Percentiles rank a stretch among this genome's conserved stretches.
Evolutionary conservation across 2,329 filamentous ascomycete genomes (phyloP).

Genomic region (Colletotrichum sp.): DNA sequence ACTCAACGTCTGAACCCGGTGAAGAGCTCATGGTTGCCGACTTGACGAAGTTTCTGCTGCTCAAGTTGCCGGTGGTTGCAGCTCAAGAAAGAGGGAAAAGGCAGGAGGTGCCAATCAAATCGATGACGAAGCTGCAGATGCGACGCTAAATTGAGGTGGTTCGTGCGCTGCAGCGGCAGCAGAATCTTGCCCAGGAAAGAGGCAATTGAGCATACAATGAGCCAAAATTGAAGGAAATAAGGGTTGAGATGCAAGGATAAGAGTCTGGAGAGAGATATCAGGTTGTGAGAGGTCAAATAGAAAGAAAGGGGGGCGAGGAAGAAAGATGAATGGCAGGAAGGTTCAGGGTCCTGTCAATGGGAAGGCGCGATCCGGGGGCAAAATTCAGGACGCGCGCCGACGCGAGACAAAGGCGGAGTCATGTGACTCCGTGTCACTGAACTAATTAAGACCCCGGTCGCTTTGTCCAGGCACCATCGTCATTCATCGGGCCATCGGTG

Average conservation of each 20-base stretch:
- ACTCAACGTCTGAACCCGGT: slow-evolving; percentile 36
- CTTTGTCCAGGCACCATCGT: slow-evolving; percentile 1
- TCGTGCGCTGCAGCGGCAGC: neutral
- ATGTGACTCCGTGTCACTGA: slow-evolving; percentile 28
- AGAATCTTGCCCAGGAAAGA: neutral
- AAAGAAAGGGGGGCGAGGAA: neutral
- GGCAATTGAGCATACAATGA: neutral
- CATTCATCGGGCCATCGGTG: neutral
- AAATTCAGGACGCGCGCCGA: slow-evolving; percentile 20
- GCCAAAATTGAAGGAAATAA: neutral
- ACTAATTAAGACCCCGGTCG: neutral
- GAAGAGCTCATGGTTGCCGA: slow-evolving; percentile 29
- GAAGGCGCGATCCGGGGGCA: neutral
- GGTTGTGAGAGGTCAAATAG: neutral
- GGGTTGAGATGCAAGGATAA: neutral
- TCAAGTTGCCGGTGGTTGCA: neutral
- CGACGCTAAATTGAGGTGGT: neutral
- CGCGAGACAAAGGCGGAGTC: slow-evolving; percentile 40
- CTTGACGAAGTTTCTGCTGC: fast-evolving
- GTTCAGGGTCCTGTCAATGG: neutral
- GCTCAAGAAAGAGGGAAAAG: neutral
- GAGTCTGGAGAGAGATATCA: neutral
- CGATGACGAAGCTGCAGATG: slow-evolving; percentile 7
- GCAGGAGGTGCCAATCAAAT: neutral
- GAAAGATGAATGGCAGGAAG: neutral